Base-by-base conservation (phyloP, 495 filamentous ascomycete species). In the Xylaria grammica region DNA sequence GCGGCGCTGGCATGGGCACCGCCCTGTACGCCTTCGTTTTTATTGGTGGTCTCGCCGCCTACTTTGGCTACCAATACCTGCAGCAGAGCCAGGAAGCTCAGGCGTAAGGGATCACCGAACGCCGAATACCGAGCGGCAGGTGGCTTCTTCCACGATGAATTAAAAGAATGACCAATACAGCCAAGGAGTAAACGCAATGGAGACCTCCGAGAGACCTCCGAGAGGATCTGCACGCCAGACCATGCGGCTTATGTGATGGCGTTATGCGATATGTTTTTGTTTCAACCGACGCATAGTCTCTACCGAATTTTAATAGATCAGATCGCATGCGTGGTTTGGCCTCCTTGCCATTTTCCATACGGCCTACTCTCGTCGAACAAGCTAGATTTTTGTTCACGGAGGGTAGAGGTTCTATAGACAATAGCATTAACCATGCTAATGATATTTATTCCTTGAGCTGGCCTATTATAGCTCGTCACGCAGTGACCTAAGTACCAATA, bases 21-120 rank as follows among this genome's bases (percentile, higher is more conserved):
- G 90, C 89, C 51, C 79, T 97, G 66, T 98, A 98, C 78, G 91
- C 88, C 60, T 66, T 97, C 65, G 72, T 98, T 67, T 79, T 96
- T 51, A 71, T 94, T 65, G 95, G 95, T 65, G 93, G 85, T 66
- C 78, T 86, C 26, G 71, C 89, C 71, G 95, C 91, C 56, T 97
- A 90, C 77, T 87, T 81, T 68, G 93, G 87, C 61, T 99, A 93
- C 84, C 89, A 96, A 78, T 97, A 96, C 84, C 73, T 96, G 58
- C 86, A 93, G 58, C 86, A 93, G 80, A 77, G 79, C 66, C 84
- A 86, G 69, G 78, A 81, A 75, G 82, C 68, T 66, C 75, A 76
- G 57, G 74, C 75, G 56, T 69, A 67, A 57, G 69, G 50, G 46
- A 50, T 36, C 3, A 46, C 49, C 15, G n/a, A n/a, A 11, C 19